Percentiles rank a stretch among this genome's conserved stretches.
Evolutionary conservation across 1,284 basidiomycete genomes (phyloP).

Genomic region (Entoloma clypeatum): DNA sequence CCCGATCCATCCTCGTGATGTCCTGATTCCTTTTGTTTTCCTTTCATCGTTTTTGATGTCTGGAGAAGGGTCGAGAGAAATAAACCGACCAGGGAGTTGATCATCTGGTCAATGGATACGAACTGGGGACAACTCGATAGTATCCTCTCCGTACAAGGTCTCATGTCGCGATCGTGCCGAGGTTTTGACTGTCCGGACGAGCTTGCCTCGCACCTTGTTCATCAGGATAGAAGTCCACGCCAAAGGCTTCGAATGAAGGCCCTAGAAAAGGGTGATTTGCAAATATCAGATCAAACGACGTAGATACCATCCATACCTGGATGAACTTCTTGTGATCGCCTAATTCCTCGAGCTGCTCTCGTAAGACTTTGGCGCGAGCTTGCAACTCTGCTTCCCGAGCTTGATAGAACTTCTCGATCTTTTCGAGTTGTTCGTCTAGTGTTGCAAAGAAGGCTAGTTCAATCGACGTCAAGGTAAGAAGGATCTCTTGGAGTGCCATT

Average conservation of each 20-base stretch:
- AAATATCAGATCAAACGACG: constrained; percentile 1
- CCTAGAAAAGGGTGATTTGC: constrained; percentile 14
- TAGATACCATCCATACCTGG: constrained; percentile 43
- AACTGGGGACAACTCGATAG: constrained; percentile 3
- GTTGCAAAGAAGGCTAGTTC: constrained; percentile 73
- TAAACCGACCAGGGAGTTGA: background rate
- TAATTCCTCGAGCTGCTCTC: constrained; percentile 73
- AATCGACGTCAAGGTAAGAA: constrained; percentile 50
- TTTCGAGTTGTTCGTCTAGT: constrained; percentile 73
- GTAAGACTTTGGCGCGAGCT: constrained; percentile 48
- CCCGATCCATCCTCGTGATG: constrained; percentile 3
- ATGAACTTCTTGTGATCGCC: constrained; percentile 63
- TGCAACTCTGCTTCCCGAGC: constrained; percentile 70
- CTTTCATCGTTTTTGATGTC: constrained; percentile 27
- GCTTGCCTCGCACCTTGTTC: constrained; percentile 3
- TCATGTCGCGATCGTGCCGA: background rate
- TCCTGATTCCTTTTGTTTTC: constrained; percentile 43
- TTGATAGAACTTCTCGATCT: constrained; percentile 81
- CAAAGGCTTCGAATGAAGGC: constrained; percentile 19
- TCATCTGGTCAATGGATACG: no score
- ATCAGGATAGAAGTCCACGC: constrained; percentile 11
- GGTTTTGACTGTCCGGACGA: no score
- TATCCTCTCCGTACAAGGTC: background rate
- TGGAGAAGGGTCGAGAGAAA: background rate
- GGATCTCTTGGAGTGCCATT: constrained; percentile 50